phyloP scores from a whole-genome alignment of 208 protist genomes.

The Novymonas esmeraldas region DNA sequence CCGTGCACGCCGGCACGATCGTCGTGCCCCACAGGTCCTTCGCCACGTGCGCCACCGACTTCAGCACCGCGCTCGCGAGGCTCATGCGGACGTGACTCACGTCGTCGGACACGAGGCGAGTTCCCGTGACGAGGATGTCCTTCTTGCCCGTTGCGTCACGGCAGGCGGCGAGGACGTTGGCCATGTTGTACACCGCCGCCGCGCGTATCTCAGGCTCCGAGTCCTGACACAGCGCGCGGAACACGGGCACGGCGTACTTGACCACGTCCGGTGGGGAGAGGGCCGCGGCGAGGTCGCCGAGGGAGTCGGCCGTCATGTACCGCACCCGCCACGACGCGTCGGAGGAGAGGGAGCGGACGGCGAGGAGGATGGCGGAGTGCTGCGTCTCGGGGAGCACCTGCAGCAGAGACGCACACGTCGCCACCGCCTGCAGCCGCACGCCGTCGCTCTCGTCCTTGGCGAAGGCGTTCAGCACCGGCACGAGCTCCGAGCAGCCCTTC shows the following conservation, averaged over 20 bases:
- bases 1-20: constrained; percentile 79
- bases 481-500: constrained; percentile 81
- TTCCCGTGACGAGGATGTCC: constrained; percentile 77
- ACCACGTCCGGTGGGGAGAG: constrained; percentile 64
- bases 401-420: constrained; percentile 90
- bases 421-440: constrained; percentile 96
- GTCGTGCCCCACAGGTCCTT: constrained; percentile 76
- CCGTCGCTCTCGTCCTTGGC: constrained; percentile 96
- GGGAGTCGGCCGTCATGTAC: constrained; percentile 97
- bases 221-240: constrained; percentile 80
- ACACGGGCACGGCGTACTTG: constrained; percentile 72
- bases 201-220: constrained; percentile 85
- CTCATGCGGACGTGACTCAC: constrained; percentile 84
- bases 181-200: constrained; percentile 86
- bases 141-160: constrained; percentile 58
- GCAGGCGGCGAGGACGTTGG: constrained; percentile 60
- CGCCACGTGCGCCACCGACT: constrained; percentile 75
- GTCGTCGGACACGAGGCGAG: constrained; percentile 71
- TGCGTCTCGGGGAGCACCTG: constrained; percentile 84
- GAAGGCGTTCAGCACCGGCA: constrained; percentile 91
- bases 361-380: constrained; percentile 78
- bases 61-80: constrained; percentile 82
- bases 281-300: constrained; percentile 74
- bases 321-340: constrained; percentile 98
- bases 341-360: constrained; percentile 64